Conservation (phyloP, 108 stramenopile genomes). For the Phaeodactylum tricornutum region DNA sequence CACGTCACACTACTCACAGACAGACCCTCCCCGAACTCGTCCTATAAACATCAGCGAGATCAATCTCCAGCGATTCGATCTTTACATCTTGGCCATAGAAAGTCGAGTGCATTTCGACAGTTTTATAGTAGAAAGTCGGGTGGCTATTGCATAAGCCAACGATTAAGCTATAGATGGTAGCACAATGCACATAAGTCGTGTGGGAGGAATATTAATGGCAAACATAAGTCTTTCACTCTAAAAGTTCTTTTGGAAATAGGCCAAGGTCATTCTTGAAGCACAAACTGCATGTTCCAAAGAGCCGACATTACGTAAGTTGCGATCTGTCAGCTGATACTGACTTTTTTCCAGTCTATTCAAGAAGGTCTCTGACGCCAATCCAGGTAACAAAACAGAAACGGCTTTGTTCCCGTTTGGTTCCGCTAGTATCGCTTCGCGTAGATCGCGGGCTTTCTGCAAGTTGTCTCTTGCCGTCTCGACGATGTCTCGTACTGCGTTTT, state of each 20-base stretch:
- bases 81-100: too few species aligned
- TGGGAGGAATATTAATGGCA: too few species aligned
- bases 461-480: conserved; percentile 2
- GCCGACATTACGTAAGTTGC: conserved; percentile 18
- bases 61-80: too few species aligned
- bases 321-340: conserved; percentile 20
- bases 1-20: too few species aligned
- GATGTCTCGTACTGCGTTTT: conserved; percentile 12
- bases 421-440: background rate
- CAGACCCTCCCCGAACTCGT: too few species aligned
- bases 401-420: background rate
- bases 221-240: background rate
- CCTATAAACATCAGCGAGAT: too few species aligned
- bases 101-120: too few species aligned
- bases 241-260: background rate
- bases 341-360: conserved; percentile 12
- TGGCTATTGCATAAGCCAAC: too few species aligned
- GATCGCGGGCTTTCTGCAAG: conserved; percentile 11
- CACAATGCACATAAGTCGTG: too few species aligned
- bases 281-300: conserved; percentile 14
- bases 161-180: too few species aligned
- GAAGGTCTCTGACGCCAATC: conserved; percentile 18
- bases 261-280: background rate
- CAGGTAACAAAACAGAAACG: conserved; percentile 11
- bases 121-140: too few species aligned